Evolutionary conservation across 495 filamentous ascomycete genomes (phyloP), one percentile per base, ranked within the genome.

Genomic region (Hypoxylon lienhwacheense): DNA sequence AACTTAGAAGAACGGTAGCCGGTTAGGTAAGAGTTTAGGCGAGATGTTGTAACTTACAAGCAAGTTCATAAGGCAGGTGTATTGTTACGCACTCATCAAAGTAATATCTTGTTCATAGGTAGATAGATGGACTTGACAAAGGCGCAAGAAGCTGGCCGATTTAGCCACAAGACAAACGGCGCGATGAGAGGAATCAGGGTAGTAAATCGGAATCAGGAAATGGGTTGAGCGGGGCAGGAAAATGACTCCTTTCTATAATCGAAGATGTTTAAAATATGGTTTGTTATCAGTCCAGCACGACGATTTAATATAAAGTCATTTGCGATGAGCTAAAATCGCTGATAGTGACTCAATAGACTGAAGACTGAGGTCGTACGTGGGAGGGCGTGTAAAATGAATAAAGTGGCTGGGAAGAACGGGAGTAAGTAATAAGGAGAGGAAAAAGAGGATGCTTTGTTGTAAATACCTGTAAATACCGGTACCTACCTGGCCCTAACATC

Each of bases 111-210:
- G 50, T 24, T 40, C 29, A 33, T 47, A 20, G 31, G 43, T 32
- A 52, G 50, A 43, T 19, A 39, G 26, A 35, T 31, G 29, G 40
- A 40, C 17, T 16, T 7, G 21, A 41, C 33, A 33, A 24, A 36
- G 41, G 33, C 33, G 17, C 39, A 47, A 28, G 40, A 47, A 46
- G 42, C 24, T 47, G 41, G 22, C 24, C 2, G 52, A 61, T 61
- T 61, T 61, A 61, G 58, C 58, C 58, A 61, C 47, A 29, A 52
- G n/a, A 49, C 51, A 55, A 52, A 45, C 34, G 12, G 47, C 47
- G 58, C 52, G 36, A 61, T 36, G 16, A 55, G 33, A 36, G 47
- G 32, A 36, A 47, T 34, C n/a, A n/a, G n/a, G n/a, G n/a, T n/a
- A n/a, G n/a, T n/a, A n/a, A n/a, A n/a, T n/a, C n/a, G n/a, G n/a